phyloP scores from a whole-genome alignment of 2,329 filamentous ascomycete genomes.

The Alternaria atra region DNA sequence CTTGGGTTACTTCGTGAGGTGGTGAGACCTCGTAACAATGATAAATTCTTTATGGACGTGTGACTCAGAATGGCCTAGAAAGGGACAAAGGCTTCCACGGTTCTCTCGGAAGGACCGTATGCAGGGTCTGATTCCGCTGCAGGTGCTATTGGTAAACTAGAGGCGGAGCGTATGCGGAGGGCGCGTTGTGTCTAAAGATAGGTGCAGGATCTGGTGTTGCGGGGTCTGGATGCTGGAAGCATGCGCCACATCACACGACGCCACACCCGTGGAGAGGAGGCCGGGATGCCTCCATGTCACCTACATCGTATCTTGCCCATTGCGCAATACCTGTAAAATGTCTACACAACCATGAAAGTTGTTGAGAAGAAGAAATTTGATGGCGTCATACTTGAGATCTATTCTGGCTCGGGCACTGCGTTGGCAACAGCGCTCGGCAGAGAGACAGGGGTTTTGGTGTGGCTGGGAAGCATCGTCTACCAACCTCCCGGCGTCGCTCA shows the following conservation, averaged over 20 bases:
- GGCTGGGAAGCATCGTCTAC: conserved; percentile 35
- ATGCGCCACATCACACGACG: background rate
- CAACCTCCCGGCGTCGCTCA: conserved; percentile 36
- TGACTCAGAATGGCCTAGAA: background rate
- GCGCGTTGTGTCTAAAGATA: conserved; percentile 4
- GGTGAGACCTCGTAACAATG: conserved; percentile 14
- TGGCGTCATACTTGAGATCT: conserved; percentile 14
- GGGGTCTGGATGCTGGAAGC: background rate
- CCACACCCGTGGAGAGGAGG: background rate
- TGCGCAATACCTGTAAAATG: background rate
- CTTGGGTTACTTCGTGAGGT: conserved; percentile 25
- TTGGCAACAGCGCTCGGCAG: conserved; percentile 17
- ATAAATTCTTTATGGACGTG: conserved; percentile 3
- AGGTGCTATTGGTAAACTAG: conserved; percentile 26
- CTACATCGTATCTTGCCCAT: background rate
- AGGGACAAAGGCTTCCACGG: background rate
- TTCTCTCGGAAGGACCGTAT: conserved; percentile 5
- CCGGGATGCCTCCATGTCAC: conserved; percentile 1
- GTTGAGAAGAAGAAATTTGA: conserved; percentile 4
- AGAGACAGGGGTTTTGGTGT: conserved; percentile 23
- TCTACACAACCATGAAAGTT: background rate
- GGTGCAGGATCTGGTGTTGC: conserved; percentile 1
- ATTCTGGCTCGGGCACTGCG: conserved; percentile 10
- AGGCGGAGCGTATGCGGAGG: conserved; percentile 1
- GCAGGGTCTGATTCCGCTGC: conserved; percentile 20